Evolutionary conservation across 2,329 filamentous ascomycete species (phyloP), one percentile per base, ranked within the genome.

Genomic region (Leptographium procerum): DNA sequence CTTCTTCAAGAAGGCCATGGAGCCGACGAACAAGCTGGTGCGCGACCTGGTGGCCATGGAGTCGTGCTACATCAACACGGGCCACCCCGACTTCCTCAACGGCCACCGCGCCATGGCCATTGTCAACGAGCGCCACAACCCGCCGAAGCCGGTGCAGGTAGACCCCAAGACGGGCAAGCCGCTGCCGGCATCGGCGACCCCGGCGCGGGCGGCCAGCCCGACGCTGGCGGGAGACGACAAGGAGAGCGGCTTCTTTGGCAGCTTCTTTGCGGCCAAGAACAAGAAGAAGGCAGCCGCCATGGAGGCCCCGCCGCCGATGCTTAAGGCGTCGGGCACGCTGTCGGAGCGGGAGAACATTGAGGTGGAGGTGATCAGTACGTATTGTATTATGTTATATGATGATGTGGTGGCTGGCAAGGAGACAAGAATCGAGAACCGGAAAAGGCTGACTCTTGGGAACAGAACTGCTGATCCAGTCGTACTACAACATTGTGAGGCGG

Each of bases 251-350:
- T 99, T 99, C 81, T 99, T 99, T 67, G 94, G 94, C 65, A 95
- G 89, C 68, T 99, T 99, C 82, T 99, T 96, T 70, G 90, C 94
- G 13, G 91, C 89, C 69, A 99, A 97, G 83, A 99, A 97, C 78
- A 99, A 97, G 85, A 99, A 99, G 83, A 97, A 96, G 86, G 95
- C 95, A 76, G 94, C 94, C n/a, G 91, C 92, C 53, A 99, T 99
- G 94, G 94, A 99, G 71, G 80, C 94, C 16, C 94, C 94, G 45
- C 94, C 94, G 62, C 84, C 94, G 33, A 92, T 85, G 48, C 83
- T 99, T 59, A 99, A 96, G 78, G 94, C 94, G 36, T 95, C 90
- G 3, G 92, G 94, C 48, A 95, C 87, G 29, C 78, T 99, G 45
- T 95, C 89, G 6, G 94, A 99, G 75, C 90, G 94, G 61, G 94